Evolutionary conservation across 768 basidiomycete species (phyloP), one percentile per base, ranked within the genome.

Genomic region (Lepiota venenata): DNA sequence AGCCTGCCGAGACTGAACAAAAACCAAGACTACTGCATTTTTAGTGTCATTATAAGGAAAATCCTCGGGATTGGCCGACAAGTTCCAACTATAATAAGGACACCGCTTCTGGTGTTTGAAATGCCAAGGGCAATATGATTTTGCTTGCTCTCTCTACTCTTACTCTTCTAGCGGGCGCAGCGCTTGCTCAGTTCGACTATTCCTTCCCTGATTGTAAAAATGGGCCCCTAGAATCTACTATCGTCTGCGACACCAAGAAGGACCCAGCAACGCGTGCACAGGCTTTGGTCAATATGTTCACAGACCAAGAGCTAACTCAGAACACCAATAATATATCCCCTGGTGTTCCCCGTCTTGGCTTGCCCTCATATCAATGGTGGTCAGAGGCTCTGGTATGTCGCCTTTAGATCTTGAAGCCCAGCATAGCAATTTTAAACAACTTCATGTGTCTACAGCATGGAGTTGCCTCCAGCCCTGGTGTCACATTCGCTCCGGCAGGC

Each of bases 331-430:
- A 78, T 54, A 53, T 61, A 0, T 72, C 80, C 4, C 74, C 77
- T 5, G 82, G 80, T 25, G 80, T 82, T 18, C 66, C 80, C 50
- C 75, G 81, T 10, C 70, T 82, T 2, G 81, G 80, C n/a, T 65
- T 84, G 21, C 80, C 81, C 9, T 61, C 75, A 15, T 84, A 84
- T 49, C 70, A 81, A 44, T 83, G 81, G 81, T 84, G 82, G 81
- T 78, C 76, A 20, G 81, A 84, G 67, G 81, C 74, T 2, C 60
- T 84, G 60, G 82, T 82, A 59, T 52, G 72, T 62, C 25, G 27
- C 11, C 20, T 55, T 27, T 51, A 25, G 16, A 41, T 4, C 35
- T 29, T 41, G 21, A 45, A 40, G 22, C 50, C 18, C 12, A 15
- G 25, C 18, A 15, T 15, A 59, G n/a, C 49, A 39, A 10, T 37